Evolutionary conservation across 2,329 filamentous ascomycete species (phyloP).

Genomic region (Nothophaeocryptopus gaeumannii): DNA sequence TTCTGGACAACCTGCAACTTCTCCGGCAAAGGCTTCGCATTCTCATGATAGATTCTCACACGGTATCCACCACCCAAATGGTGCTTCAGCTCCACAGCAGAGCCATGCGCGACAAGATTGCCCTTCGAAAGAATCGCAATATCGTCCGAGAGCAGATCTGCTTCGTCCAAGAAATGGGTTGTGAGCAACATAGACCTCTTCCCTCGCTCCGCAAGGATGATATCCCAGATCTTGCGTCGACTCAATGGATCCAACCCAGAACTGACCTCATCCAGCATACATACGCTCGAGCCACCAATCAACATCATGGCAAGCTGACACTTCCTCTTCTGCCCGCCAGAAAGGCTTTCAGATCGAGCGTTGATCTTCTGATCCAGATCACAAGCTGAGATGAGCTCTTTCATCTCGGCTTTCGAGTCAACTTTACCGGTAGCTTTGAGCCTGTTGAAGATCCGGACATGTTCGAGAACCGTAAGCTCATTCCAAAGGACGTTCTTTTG

Average conservation of each 20-base stretch:
- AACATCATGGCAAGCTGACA: constrained; percentile 94
- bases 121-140: constrained; percentile 87
- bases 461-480: constrained; percentile 77
- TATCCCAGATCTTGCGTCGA: constrained; percentile 89
- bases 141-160: constrained; percentile 82
- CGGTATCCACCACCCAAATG: constrained; percentile 79
- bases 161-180: constrained; percentile 92
- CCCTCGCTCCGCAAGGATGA: constrained; percentile 79
- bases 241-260: constrained; percentile 85
- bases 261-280: constrained; percentile 88
- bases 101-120: constrained; percentile 74
- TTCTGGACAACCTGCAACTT: constrained; percentile 29
- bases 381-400: constrained; percentile 64
- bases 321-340: constrained; percentile 89
- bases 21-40: constrained; percentile 30
- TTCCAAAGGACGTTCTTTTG: constrained; percentile 94
- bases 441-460: constrained; percentile 75
- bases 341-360: constrained; percentile 72
- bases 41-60: constrained; percentile 66
- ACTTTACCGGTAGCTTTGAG: constrained; percentile 66
- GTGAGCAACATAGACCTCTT: constrained; percentile 80
- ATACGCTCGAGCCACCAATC: constrained; percentile 81
- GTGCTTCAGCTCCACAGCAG: constrained; percentile 82
- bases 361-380: constrained; percentile 73
- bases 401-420: constrained; percentile 59